Evolutionary conservation across 208 protist species (phyloP).

Genomic region (Trypanosoma avium): DNA sequence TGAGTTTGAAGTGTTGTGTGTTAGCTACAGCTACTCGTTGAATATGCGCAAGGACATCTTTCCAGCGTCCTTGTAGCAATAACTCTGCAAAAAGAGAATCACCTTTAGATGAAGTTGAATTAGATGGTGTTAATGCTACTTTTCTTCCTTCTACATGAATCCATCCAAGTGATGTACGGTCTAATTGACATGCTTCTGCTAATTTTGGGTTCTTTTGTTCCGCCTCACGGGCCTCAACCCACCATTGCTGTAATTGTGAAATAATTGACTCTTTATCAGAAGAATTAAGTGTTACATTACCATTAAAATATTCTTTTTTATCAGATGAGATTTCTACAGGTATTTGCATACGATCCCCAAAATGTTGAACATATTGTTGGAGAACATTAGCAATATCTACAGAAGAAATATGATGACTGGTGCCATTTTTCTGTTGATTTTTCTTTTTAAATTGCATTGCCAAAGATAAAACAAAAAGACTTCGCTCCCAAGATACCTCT

Average conservation of each 20-base stretch:
- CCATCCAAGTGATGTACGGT: conserved; percentile 24
- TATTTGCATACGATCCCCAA: conserved; percentile 17
- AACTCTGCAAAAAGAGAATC: conserved; percentile 25
- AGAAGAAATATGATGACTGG: conserved; percentile 34
- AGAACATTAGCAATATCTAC: conserved; percentile 27
- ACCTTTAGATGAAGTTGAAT: not conserved
- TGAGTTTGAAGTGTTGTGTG: not conserved
- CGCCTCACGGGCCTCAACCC: conserved; percentile 26
- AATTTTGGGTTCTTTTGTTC: conserved; percentile 28
- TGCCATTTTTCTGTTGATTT: not conserved
- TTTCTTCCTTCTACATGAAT: conserved; percentile 30
- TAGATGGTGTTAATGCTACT: conserved; percentile 17
- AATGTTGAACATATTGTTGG: conserved; percentile 24
- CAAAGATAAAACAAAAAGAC: conserved; percentile 27
- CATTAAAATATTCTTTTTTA: not conserved
- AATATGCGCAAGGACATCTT: conserved; percentile 23
- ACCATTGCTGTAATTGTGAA: conserved; percentile 22
- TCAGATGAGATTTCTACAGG: not conserved
- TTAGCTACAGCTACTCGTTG: not conserved
- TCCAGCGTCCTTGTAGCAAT: conserved; percentile 24
- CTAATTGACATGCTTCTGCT: conserved; percentile 22
- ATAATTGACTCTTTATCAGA: conserved; percentile 13
- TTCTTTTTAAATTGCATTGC: conserved; percentile 21
- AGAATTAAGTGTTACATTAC: not conserved
- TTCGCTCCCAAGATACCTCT: conserved; percentile 25